A percentile compares a stretch with the other conserved stretches of the same genome.
phyloP scores from a whole-genome alignment of 345 rosid genomes.

The Acer negundo region DNA sequence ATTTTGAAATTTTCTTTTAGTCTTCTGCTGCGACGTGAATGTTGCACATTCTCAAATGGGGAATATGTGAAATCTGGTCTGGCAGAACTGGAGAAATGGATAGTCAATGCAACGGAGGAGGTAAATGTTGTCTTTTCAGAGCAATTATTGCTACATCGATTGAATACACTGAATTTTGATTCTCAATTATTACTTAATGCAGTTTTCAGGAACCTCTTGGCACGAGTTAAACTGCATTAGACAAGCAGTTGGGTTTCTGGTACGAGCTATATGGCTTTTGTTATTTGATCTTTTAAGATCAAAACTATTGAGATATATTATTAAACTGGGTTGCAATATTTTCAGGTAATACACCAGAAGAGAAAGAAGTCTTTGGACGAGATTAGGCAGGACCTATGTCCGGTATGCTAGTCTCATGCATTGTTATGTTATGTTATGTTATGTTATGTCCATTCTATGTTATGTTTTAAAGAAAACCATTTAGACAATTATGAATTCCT shows the following conservation, averaged over 20 bases:
- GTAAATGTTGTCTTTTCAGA: constrained; percentile 38
- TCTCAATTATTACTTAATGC: constrained; percentile 35
- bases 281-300: constrained; percentile 14
- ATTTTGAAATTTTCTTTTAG: constrained; percentile 35
- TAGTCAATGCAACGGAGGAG: constrained; percentile 77
- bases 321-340: constrained; percentile 23
- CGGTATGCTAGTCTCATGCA: constrained; percentile 48
- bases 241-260: constrained; percentile 99
- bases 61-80: constrained; percentile 97
- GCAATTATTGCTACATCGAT: constrained; percentile 13
- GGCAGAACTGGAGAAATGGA: constrained; percentile 97
- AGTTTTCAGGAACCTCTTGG: constrained; percentile 99
- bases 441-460: constrained; percentile 3
- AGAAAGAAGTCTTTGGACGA: constrained; percentile 88
- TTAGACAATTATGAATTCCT: background rate
- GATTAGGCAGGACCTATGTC: constrained; percentile 90
- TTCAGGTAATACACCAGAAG: constrained; percentile 96
- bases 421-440: too few species aligned
- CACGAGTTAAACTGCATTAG: constrained; percentile 91
- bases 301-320: background rate
- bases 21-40: constrained; percentile 94
- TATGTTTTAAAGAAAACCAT: background rate
- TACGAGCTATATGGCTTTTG: constrained; percentile 30
- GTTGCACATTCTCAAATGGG: constrained; percentile 98
- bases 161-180: constrained; percentile 11